Base-by-base conservation (phyloP, 345 rosid genomes). In the Lumnitzera littorea region DNA sequence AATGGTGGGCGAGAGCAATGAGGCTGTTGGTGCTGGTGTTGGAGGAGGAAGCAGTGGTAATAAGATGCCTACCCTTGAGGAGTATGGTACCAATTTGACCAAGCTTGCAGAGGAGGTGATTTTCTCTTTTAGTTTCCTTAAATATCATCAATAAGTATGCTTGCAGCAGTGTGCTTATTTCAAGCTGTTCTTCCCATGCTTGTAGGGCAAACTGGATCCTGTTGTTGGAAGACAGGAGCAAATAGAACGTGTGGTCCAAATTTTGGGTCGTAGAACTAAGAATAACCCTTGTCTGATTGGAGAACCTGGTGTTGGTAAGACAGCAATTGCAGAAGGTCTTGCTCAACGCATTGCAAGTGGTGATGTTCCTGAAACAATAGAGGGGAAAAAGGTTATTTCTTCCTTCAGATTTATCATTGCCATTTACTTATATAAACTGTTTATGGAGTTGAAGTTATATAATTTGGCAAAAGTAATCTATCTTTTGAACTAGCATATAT, bases 231-330 rank as follows among this genome's bases (percentile, higher is more conserved):
- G 99, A 71, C 98, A 95, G 74, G 78, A 72, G 13, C 99, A 95
- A 69, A 95, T 95, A 24, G 98, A 95, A 71, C 82, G 99, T 49
- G 99, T 95, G 29, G 78, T 88, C 58, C 99, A 95, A 72, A 95
- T 95, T 69, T 72, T 95, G 82, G 99, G 94, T 57, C 89, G 99
- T 47, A 70, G 99, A 68, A 95, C 99, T 54, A 91, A 95, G 75
- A 95, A 95, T 70, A 95, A 95, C 48, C 98, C 99, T 0, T 95
- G 99, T 70, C 98, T 95, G 69, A 88, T 91, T 65, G 99, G 99
- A 77, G 99, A 95, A 74, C 99, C 99, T 68, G 99, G 99, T 51
- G 99, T 95, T 48, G 99, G 99, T 56, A 95, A 95, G 84, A 95
- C 99, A 53, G 98, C 99, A 62, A 95, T 95, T 72, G 99, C 99